phyloP scores from a whole-genome alignment of 768 basidiomycete genomes.

The Hortiboletus campestris region DNA sequence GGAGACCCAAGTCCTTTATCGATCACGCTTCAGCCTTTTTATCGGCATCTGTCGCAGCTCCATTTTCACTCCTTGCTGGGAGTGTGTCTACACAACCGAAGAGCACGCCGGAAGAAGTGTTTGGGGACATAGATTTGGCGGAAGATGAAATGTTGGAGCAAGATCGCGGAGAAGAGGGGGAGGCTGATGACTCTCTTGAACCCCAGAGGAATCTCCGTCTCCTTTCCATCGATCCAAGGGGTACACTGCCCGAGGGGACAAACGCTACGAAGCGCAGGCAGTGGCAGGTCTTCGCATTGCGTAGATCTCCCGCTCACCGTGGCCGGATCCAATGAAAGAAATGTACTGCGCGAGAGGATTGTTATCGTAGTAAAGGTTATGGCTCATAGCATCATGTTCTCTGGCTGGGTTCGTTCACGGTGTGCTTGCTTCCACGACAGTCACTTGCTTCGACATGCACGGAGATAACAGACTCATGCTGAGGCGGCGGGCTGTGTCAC shows the following conservation, averaged over 20 bases:
- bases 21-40: constrained; percentile 71
- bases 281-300: constrained; percentile 50
- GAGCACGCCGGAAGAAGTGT: constrained; percentile 66
- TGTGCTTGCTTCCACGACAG: not conserved
- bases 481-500: not conserved
- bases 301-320: constrained; percentile 30
- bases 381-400: not conserved
- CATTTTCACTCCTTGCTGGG: constrained; percentile 54
- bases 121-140: constrained; percentile 65
- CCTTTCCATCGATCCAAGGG: constrained; percentile 46
- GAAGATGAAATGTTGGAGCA: constrained; percentile 80
- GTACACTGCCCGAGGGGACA: constrained; percentile 28
- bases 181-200: constrained; percentile 72
- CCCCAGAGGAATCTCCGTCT: constrained; percentile 53
- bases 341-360: not conserved
- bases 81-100: constrained; percentile 29
- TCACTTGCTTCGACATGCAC: not conserved
- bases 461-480: not conserved
- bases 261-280: constrained; percentile 41
- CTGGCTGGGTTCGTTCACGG: not conserved
- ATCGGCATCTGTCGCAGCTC: constrained; percentile 55
- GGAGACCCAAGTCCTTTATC: constrained; percentile 65
- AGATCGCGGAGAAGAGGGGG: constrained; percentile 74
- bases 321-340: constrained; percentile 12
- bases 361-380: no score